Percentiles rank a stretch among this genome's conserved stretches.
These are phyloP conservation scores for Aciculosporium take DNA, from an alignment of 2,329 filamentous ascomycete genomes.

Conservation along the genomic window DNA sequence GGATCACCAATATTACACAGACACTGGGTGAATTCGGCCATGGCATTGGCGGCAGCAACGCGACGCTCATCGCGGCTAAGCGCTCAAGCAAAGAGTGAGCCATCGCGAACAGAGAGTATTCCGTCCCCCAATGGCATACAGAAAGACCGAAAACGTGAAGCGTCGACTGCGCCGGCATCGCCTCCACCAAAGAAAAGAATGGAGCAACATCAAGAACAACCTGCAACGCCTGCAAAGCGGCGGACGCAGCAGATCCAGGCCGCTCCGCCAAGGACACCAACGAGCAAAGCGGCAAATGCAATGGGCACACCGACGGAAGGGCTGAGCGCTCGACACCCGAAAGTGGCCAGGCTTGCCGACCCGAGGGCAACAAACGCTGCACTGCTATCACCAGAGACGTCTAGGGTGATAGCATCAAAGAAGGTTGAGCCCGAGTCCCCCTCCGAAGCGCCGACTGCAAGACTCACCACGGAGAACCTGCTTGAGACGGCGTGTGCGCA, in stretches of 20 bases:
- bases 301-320: constrained; percentile 20
- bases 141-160: constrained; percentile 22
- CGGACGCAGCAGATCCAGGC: constrained; percentile 11
- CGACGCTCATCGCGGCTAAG: constrained; percentile 29
- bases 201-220: constrained; percentile 7
- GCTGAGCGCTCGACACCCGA: constrained; percentile 25
- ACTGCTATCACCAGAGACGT: constrained; percentile 57
- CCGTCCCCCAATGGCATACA: constrained; percentile 3
- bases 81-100: constrained; percentile 11
- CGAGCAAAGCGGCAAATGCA: constrained; percentile 28
- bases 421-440: constrained; percentile 28
- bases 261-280: constrained; percentile 30
- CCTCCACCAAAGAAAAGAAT: constrained; percentile 10
- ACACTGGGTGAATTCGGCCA: background rate
- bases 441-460: constrained; percentile 22
- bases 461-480: constrained; percentile 53
- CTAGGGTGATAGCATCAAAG: constrained; percentile 42
- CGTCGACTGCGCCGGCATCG: constrained; percentile 5
- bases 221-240: constrained; percentile 20
- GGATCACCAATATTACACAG: background rate
- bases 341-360: constrained; percentile 42
- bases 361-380: constrained; percentile 54
- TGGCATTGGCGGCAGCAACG: constrained; percentile 18
- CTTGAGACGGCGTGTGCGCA: constrained; percentile 63
- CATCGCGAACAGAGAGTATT: background rate